These are phyloP conservation scores for Alternaria triticina DNA, from an alignment of 2,329 filamentous ascomycete genomes.

Conservation along the genomic window DNA sequence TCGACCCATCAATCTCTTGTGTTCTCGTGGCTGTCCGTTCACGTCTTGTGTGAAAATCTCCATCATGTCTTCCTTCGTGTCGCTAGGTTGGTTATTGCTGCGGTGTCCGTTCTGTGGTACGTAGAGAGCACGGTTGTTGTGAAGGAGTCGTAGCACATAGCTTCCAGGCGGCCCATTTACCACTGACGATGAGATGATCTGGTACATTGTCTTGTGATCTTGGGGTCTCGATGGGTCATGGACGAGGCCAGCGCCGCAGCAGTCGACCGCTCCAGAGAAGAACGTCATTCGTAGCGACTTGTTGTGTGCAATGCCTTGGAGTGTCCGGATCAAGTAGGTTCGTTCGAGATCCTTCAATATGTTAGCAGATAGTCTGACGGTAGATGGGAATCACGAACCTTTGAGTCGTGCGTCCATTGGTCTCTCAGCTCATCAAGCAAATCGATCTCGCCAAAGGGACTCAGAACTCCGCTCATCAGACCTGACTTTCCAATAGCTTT, in stretches of 20 bases:
- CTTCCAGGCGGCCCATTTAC: constrained; percentile 85
- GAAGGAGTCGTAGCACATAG: constrained; percentile 92
- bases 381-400: constrained; percentile 58
- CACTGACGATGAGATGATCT: constrained; percentile 90
- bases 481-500: constrained; percentile 95
- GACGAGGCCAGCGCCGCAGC: constrained; percentile 87
- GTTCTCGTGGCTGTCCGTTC: constrained; percentile 78
- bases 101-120: constrained; percentile 86
- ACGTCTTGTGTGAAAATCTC: constrained; percentile 98
- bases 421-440: constrained; percentile 93
- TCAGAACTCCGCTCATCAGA: constrained; percentile 93
- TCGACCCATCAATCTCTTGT: constrained; percentile 90
- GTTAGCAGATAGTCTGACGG: constrained; percentile 9
- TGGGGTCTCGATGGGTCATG: constrained; percentile 90
- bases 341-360: constrained; percentile 78
- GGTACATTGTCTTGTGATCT: constrained; percentile 99
- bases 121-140: constrained; percentile 92
- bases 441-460: constrained; percentile 95
- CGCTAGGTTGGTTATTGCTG: constrained; percentile 72
- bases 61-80: constrained; percentile 99
- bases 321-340: constrained; percentile 92
- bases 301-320: constrained; percentile 93
- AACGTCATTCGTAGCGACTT: constrained; percentile 98
- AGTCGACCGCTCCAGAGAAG: constrained; percentile 89
- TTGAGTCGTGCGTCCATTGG: constrained; percentile 97